These are phyloP conservation scores for Aureobasidium lini DNA, from an alignment of 2,329 filamentous ascomycete genomes.

Conservation along the genomic window DNA sequence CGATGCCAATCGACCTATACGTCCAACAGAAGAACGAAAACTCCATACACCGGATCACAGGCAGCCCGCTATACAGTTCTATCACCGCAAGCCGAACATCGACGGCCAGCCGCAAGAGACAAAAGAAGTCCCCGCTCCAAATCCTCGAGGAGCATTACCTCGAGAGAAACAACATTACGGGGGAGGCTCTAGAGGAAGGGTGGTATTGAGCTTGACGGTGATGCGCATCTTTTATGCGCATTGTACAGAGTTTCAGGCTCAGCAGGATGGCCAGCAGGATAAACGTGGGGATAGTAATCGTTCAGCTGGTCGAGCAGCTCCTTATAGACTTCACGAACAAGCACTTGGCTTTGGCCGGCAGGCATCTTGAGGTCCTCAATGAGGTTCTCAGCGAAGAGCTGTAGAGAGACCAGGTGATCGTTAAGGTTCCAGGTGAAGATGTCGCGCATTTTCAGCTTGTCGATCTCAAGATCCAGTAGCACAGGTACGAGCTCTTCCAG, in stretches of 20 bases:
- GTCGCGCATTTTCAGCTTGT: conserved; percentile 90
- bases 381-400: conserved; percentile 80
- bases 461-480: conserved; percentile 86
- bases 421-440: conserved; percentile 98
- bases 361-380: conserved; percentile 80
- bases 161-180: too few species aligned
- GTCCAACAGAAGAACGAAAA: too few species aligned
- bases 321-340: conserved; percentile 68
- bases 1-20: too few species aligned
- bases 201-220: conserved; percentile 92
- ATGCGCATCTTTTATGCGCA: conserved; percentile 97
- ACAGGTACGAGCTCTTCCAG: conserved; percentile 87
- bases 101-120: too few species aligned
- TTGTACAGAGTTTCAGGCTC: conserved; percentile 85
- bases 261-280: conserved; percentile 79
- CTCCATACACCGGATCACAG: too few species aligned
- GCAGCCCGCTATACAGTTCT: too few species aligned
- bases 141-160: too few species aligned
- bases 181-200: too few species aligned
- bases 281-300: conserved; percentile 90
- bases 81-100: too few species aligned
- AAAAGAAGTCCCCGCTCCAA: too few species aligned
- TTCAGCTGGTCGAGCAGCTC: conserved; percentile 84
- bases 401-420: conserved; percentile 71
- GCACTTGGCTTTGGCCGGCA: conserved; percentile 57